Percentiles rank a stretch among this genome's conserved stretches.
These are phyloP conservation scores for Pseudogymnoascus sp. DNA, from an alignment of 2,329 filamentous ascomycete genomes.

Conservation along the genomic window DNA sequence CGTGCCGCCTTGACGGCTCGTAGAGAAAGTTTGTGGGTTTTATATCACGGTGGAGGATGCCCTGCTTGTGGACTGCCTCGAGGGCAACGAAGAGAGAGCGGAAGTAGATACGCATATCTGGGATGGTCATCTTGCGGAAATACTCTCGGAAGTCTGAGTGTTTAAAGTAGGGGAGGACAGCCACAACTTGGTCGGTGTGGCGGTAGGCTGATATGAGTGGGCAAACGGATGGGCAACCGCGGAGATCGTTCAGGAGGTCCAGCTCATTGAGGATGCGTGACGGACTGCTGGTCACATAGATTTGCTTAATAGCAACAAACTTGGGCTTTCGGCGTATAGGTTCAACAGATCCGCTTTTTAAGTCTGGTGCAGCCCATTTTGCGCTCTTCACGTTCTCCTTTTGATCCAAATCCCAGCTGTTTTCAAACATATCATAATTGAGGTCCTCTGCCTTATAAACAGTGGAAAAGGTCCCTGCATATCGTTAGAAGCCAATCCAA, in stretches of 20 bases:
- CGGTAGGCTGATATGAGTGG: conserved; percentile 97
- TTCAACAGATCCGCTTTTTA: conserved; percentile 42
- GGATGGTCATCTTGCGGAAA: conserved; percentile 80
- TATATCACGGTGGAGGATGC: conserved; percentile 89
- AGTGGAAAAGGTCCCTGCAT: conserved; percentile 86
- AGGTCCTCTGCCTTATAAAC: conserved; percentile 98
- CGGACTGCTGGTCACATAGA: conserved; percentile 95
- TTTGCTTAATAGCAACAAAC: conserved; percentile 97
- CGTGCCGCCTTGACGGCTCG: conserved; percentile 69
- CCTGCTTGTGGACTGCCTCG: conserved; percentile 70
- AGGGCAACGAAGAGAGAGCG: conserved; percentile 81
- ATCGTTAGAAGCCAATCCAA: conserved; percentile 15
- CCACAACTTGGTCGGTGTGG: conserved; percentile 87
- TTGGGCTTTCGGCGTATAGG: conserved; percentile 47
- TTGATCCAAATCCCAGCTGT: conserved; percentile 75
- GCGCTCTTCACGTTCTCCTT: conserved; percentile 53
- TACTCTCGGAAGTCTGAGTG: conserved; percentile 93
- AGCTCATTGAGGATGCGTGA: conserved; percentile 92
- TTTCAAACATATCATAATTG: conserved; percentile 72
- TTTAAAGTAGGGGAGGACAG: conserved; percentile 89
- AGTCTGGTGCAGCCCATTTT: conserved; percentile 64
- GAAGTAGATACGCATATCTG: conserved; percentile 86
- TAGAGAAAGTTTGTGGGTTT: conserved; percentile 98
- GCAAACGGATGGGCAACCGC: conserved; percentile 77
- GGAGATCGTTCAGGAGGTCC: conserved; percentile 81